Conservation (phyloP, 768 basidiomycete genomes). For the Clathrus columnatus region DNA sequence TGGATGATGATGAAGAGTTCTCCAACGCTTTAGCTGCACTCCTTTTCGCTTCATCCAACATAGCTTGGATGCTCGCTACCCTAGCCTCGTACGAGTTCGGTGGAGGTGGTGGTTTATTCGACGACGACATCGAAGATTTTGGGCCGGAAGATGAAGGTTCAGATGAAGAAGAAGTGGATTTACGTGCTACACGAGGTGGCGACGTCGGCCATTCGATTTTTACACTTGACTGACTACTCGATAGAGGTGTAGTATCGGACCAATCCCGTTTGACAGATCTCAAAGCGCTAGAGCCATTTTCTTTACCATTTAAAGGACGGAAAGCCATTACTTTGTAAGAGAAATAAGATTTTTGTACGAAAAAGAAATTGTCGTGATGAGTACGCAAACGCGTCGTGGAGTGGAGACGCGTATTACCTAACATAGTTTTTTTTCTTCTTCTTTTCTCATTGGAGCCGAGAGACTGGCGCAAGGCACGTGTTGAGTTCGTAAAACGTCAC, state of each 20-base stretch:
- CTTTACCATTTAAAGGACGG: not conserved
- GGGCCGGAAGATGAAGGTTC: not conserved
- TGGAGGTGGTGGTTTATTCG: constrained; percentile 11
- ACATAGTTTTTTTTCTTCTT: not conserved
- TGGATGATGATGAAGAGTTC: constrained; percentile 24
- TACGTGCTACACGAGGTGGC: constrained; percentile 13
- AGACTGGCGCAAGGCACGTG: not conserved
- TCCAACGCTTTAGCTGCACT: constrained; percentile 15
- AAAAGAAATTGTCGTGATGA: too few species aligned
- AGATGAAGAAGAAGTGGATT: constrained; percentile 10
- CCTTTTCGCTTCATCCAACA: constrained; percentile 27
- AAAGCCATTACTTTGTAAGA: too few species aligned
- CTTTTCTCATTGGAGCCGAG: not conserved
- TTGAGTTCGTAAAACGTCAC: too few species aligned
- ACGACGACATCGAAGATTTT: constrained; percentile 12
- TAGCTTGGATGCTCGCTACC: constrained; percentile 51
- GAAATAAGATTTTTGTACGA: too few species aligned
- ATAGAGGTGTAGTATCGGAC: constrained; percentile 25
- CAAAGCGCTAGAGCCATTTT: constrained; percentile 33
- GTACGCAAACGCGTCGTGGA: not conserved
- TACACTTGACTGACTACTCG: constrained; percentile 19
- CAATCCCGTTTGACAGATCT: constrained; percentile 55
- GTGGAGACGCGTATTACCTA: not conserved
- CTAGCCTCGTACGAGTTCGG: constrained; percentile 28
- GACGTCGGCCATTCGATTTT: constrained; percentile 39